Conservation (phyloP, 805 yeast species). For the Hermanozyma aechmeae region DNA sequence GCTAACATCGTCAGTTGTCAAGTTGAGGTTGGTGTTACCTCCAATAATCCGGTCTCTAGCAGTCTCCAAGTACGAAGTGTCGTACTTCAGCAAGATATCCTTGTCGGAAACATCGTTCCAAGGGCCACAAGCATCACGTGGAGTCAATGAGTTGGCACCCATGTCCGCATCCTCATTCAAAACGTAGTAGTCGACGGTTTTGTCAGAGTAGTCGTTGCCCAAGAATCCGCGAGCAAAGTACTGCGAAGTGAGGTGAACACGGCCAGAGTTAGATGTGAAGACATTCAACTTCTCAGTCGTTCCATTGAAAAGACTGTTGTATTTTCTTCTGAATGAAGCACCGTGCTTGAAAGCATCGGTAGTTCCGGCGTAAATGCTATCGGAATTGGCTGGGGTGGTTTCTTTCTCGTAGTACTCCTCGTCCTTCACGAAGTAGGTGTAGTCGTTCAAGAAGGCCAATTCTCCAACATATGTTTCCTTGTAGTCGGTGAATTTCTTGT, state of each 20-base stretch:
- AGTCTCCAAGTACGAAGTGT: conserved; percentile 34
- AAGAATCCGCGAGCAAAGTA: conserved; percentile 54
- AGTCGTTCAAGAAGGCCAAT: conserved; percentile 35
- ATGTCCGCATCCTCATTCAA: conserved; percentile 36
- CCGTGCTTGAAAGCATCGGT: conserved; percentile 43
- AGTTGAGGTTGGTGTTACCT: conserved; percentile 43
- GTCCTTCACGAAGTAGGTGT: conserved; percentile 3
- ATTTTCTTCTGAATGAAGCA: conserved; percentile 35
- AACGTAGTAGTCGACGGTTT: conserved; percentile 25
- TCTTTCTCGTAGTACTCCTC: conserved; percentile 32
- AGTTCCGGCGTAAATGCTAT: conserved; percentile 44
- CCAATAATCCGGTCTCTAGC: conserved; percentile 52
- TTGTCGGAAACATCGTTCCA: conserved; percentile 23
- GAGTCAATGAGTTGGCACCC: conserved; percentile 56
- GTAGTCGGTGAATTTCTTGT: conserved; percentile 16
- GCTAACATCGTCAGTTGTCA: conserved; percentile 44
- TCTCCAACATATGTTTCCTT: conserved; percentile 35
- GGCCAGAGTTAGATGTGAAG: conserved; percentile 45
- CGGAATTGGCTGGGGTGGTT: conserved; percentile 35
- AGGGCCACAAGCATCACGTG: conserved; percentile 36
- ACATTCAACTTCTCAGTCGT: conserved; percentile 30
- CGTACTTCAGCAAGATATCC: conserved; percentile 14
- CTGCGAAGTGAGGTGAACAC: conserved; percentile 47
- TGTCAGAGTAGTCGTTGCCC: conserved; percentile 26
- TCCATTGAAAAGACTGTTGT: conserved; percentile 35